phyloP scores from a whole-genome alignment of 257 asterid species.

The Salvia splendens region DNA sequence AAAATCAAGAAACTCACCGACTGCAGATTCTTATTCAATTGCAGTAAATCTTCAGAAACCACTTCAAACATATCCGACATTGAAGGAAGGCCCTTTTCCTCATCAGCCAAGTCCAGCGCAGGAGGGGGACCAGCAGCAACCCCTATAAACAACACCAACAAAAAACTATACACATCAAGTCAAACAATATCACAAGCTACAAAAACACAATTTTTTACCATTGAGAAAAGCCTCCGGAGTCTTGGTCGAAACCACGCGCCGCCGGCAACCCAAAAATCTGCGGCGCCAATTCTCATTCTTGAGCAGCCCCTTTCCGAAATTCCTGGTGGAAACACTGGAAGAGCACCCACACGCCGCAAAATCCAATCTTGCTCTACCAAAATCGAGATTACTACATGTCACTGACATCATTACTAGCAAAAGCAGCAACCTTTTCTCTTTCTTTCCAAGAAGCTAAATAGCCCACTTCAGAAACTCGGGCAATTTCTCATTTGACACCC shows the following conservation, averaged over 20 bases:
- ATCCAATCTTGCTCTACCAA: constrained; percentile 63
- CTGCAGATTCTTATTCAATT: constrained; percentile 72
- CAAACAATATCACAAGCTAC: background rate
- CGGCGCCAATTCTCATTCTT: constrained; percentile 55
- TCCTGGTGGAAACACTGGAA: constrained; percentile 53
- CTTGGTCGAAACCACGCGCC: constrained; percentile 65
- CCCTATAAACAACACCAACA: constrained; percentile 35
- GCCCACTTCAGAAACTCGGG: constrained; percentile 47
- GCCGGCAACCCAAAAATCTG: constrained; percentile 49
- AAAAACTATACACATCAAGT: constrained; percentile 21
- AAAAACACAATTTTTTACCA: constrained; percentile 47
- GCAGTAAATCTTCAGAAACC: constrained; percentile 78
- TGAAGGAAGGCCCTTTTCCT: constrained; percentile 42
- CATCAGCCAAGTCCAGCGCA: constrained; percentile 54
- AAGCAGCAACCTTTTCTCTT: constrained; percentile 28
- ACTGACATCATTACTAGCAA: constrained; percentile 66
- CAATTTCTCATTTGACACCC: constrained; percentile 37
- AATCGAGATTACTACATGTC: constrained; percentile 66
- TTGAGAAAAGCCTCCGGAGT: constrained; percentile 59
- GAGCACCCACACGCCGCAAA: constrained; percentile 70
- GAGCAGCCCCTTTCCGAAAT: constrained; percentile 43
- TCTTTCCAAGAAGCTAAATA: constrained; percentile 33
- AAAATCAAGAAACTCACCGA: constrained; percentile 57
- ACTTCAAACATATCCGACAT: constrained; percentile 67
- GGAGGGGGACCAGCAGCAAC: constrained; percentile 55